These are phyloP conservation scores for Anthracocystis panici-leucophaei DNA, from an alignment of 1,284 basidiomycete species.

Conservation along the genomic window DNA sequence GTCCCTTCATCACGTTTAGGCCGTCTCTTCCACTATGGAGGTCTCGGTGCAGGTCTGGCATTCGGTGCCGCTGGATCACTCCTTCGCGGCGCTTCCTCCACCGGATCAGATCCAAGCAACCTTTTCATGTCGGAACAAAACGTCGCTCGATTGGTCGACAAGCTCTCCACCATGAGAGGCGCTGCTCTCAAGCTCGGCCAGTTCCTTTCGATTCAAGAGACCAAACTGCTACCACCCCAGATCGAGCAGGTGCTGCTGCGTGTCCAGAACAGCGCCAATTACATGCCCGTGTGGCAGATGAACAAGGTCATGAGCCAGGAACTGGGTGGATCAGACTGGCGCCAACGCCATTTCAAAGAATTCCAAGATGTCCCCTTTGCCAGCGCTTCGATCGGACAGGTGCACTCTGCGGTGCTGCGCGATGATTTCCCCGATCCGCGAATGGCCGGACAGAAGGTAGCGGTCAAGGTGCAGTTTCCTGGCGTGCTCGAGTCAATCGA, in stretches of 20 bases:
- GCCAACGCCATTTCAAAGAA: conserved; percentile 75
- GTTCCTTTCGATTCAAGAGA: conserved; percentile 93
- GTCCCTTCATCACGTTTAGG: conserved; percentile 68
- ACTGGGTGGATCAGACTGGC: conserved; percentile 81
- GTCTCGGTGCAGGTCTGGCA: conserved; percentile 66
- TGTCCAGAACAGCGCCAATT: conserved; percentile 95
- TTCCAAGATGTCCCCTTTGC: conserved; percentile 92
- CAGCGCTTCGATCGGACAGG: conserved; percentile 96
- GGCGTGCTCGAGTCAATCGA: conserved; percentile 87
- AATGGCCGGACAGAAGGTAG: conserved; percentile 72
- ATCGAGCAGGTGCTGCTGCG: conserved; percentile 88
- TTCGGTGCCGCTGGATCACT: conserved; percentile 64
- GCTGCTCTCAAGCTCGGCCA: conserved; percentile 97
- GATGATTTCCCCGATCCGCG: conserved; percentile 49
- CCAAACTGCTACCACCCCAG: conserved; percentile 79
- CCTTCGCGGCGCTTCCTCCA: conserved; percentile 33
- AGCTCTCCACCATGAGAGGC: conserved; percentile 92
- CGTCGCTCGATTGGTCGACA: conserved; percentile 87
- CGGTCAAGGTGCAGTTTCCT: conserved; percentile 96
- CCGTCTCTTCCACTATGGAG: conserved; percentile 66
- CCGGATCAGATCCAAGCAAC: conserved; percentile 15
- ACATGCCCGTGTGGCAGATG: conserved; percentile 99
- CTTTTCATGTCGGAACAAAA: conserved; percentile 74
- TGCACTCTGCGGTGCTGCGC: conserved; percentile 81
- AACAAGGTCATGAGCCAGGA: conserved; percentile 82